Base-by-base conservation (phyloP, 2,329 filamentous ascomycete species). In the Tolypocladium sp. region DNA sequence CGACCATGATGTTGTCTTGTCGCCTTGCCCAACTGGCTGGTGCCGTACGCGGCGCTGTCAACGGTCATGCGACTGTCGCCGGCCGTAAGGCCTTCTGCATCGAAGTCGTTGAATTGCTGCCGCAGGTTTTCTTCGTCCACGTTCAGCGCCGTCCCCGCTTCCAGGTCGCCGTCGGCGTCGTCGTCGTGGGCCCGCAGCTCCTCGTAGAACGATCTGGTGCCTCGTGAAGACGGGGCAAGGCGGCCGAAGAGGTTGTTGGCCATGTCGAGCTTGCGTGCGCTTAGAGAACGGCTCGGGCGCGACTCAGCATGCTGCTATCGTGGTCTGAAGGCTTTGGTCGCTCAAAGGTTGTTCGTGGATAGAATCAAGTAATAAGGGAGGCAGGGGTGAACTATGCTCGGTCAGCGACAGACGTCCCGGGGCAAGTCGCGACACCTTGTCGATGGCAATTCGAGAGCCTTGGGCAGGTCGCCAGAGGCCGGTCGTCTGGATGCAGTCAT, bases 71-170 rank as follows among this genome's bases (percentile, higher is more conserved):
- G 77, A 61, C 80, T 84, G 44, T 78, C 79, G 13, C 75, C 76
- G 3, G 76, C 69, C 6, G 68, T 74, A 7, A 82, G 69, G 6
- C 70, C 73, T 41, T 79, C 78, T 1, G 80, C 66, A 57, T 82
- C 79, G 52, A 79, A 76, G 51, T 81, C 77, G 46, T 77, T 74
- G 58, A 84, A 82, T 33, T 78, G 68, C 56, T 82, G 75, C 49
- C 76, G 76, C 8, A 83, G 67, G 62, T 83, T 83, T 64, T 82
- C 78, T 62, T 83, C 79, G 64, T 84, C 81, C 7, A 83, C 60
- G 27, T 72, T 70, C n/a, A 76, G 67, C 2, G 73, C 77, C 4
- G 73, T 73, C 52, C 72, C 72, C 40, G 74, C 72, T 61, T 81
- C 77, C 30, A 71, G 61, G 58, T 80, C 79, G 55, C 64, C 61